These are phyloP conservation scores for Fusarium sp. DNA, from an alignment of 2,329 filamentous ascomycete genomes.

Conservation along the genomic window DNA sequence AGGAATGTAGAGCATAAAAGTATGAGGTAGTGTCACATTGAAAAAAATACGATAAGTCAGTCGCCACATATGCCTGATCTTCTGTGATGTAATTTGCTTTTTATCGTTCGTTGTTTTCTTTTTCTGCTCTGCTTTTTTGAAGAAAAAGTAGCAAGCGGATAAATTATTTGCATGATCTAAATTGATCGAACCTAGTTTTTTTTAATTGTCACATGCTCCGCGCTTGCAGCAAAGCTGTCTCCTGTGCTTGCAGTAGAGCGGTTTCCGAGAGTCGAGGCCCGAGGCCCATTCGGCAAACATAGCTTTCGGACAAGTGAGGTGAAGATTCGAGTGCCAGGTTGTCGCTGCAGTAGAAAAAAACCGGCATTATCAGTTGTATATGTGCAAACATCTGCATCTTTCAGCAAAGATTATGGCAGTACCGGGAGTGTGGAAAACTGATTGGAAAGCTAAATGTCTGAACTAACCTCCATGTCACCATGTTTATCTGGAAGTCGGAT, in stretches of 20 bases:
- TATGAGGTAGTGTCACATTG: not conserved
- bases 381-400: no score
- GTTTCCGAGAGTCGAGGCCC: not conserved
- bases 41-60: not conserved
- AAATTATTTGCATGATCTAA: not conserved
- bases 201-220: not conserved
- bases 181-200: not conserved
- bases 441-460: no score
- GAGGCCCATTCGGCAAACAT: no score
- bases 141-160: not conserved
- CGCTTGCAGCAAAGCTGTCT: not conserved
- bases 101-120: not conserved
- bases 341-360: accelerated
- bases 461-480: no score
- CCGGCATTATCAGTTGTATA: no score
- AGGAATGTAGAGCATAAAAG: not conserved
- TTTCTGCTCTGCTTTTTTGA: not conserved
- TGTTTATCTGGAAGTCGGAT: accelerated
- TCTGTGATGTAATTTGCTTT: not conserved
- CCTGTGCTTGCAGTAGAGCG: not conserved
- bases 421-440: accelerated
- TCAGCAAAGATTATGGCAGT: not conserved
- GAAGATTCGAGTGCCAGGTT: no score
- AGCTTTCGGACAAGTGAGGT: no score
- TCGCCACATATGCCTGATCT: not conserved